These are phyloP conservation scores for Russula virescens DNA, from an alignment of 768 basidiomycete genomes.

Conservation along the genomic window DNA sequence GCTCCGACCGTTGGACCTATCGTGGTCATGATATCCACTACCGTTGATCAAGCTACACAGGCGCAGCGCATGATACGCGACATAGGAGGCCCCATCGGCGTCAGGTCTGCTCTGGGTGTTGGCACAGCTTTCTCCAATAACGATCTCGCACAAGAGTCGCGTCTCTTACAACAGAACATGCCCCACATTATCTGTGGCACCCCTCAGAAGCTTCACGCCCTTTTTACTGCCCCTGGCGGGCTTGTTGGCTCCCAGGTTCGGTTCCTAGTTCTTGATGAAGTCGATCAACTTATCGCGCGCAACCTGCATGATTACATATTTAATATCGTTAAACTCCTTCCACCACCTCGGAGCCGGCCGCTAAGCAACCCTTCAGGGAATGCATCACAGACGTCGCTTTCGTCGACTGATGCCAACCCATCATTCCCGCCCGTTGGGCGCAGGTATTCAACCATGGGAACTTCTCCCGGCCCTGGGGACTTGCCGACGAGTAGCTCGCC, in stretches of 20 bases:
- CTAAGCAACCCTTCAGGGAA: slow-evolving; percentile 42
- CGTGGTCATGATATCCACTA: slow-evolving; percentile 93
- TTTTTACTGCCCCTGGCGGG: slow-evolving; percentile 78
- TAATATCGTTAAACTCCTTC: slow-evolving; percentile 86
- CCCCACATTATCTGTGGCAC: slow-evolving; percentile 97
- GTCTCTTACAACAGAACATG: slow-evolving; percentile 82
- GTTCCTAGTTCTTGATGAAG: slow-evolving; percentile 94
- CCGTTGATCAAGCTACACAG: slow-evolving; percentile 97
- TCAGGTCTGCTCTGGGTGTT: slow-evolving; percentile 84
- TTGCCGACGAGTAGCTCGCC: slow-evolving; percentile 33
- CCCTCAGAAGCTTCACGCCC: slow-evolving; percentile 90
- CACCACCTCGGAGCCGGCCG: slow-evolving; percentile 71
- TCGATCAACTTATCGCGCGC: slow-evolving; percentile 95
- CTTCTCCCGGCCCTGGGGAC: slow-evolving; percentile 41
- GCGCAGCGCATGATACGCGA: slow-evolving; percentile 94
- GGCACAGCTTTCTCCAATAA: slow-evolving; percentile 61
- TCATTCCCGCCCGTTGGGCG: slow-evolving; percentile 37
- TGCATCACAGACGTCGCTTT: slow-evolving; percentile 18
- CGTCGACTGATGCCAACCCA: slow-evolving; percentile 17
- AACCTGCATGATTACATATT: slow-evolving; percentile 95
- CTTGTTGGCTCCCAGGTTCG: slow-evolving; percentile 79
- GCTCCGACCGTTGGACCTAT: slow-evolving; percentile 71
- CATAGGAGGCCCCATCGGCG: slow-evolving; percentile 87
- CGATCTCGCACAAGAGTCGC: slow-evolving; percentile 68
- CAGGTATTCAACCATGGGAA: slow-evolving; percentile 52